Conservation (phyloP, 129 eudicot species). For the Glebionis coronaria region DNA sequence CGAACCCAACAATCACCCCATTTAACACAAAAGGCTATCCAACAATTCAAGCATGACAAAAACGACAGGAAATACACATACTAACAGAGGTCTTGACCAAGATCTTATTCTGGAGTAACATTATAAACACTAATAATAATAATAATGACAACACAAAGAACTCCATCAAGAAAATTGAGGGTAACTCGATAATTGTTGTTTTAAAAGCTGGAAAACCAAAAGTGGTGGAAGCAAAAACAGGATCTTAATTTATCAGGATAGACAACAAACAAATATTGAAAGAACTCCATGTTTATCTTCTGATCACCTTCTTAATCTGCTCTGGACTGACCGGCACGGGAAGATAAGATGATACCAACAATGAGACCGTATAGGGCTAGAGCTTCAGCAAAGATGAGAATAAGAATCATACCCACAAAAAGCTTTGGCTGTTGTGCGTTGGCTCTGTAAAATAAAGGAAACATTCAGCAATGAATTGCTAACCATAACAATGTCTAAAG, state of each 20-base stretch:
- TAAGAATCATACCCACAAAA: constrained; percentile 68
- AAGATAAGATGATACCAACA: constrained; percentile 61
- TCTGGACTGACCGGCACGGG: constrained; percentile 64
- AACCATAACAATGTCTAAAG: too few species aligned
- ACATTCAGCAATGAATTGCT: background rate
- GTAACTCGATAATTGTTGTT: constrained; percentile 18
- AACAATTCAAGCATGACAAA: background rate
- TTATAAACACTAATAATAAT: constrained; percentile 8
- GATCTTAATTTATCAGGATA: constrained; percentile 17
- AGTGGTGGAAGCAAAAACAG: constrained; percentile 9
- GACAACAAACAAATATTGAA: constrained; percentile 24
- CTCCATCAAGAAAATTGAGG: constrained; percentile 12
- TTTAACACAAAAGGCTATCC: background rate
- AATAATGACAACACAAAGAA: constrained; percentile 11
- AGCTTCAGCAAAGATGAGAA: constrained; percentile 69
- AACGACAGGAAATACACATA: constrained; percentile 12
- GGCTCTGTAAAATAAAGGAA: constrained; percentile 40
- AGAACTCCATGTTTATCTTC: constrained; percentile 2
- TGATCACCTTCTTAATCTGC: constrained; percentile 35
- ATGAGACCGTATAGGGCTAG: constrained; percentile 63
- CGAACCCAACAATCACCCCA: background rate
- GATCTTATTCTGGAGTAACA: constrained; percentile 23
- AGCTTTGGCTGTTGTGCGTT: constrained; percentile 71
- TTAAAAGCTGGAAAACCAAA: constrained; percentile 18
- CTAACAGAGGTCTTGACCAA: constrained; percentile 17